A percentile compares a stretch with the other conserved stretches of the same genome.
Evolutionary conservation across 2,329 filamentous ascomycete genomes (phyloP).

Genomic region (Thielaviopsis ethacetica): DNA sequence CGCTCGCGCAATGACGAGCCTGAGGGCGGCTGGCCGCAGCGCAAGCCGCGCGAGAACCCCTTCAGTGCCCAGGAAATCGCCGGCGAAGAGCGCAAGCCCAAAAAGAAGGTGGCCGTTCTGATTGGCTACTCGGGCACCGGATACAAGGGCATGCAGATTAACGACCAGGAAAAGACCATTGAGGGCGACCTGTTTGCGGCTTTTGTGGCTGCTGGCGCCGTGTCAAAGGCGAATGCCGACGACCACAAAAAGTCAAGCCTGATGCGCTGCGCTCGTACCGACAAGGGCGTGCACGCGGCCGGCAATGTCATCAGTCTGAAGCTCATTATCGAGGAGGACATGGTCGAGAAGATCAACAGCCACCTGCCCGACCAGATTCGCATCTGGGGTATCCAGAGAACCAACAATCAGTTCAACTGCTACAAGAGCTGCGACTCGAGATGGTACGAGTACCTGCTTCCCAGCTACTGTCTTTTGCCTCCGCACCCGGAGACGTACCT

Average conservation of each 20-base stretch:
- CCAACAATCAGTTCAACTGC: conserved; percentile 81
- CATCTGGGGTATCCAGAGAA: conserved; percentile 83
- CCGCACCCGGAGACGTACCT: conserved; percentile 80
- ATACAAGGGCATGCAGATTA: conserved; percentile 95
- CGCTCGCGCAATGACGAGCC: conserved; percentile 11
- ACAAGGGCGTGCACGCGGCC: conserved; percentile 93
- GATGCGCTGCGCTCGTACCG: conserved; percentile 83
- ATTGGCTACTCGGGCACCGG: conserved; percentile 92
- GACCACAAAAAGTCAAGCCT: conserved; percentile 94
- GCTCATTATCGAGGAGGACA: conserved; percentile 80
- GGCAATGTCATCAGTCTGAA: conserved; percentile 93
- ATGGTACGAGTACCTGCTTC: conserved; percentile 95
- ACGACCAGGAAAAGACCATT: conserved; percentile 71
- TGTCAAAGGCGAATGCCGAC: conserved; percentile 90
- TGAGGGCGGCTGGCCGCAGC: conserved; percentile 9
- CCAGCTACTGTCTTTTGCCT: conserved; percentile 80
- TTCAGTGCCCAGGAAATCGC: conserved; percentile 69
- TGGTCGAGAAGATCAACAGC: conserved; percentile 82
- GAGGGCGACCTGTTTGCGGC: conserved; percentile 90
- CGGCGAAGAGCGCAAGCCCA: conserved; percentile 71
- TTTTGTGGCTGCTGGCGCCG: conserved; percentile 78
- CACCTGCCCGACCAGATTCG: conserved; percentile 76
- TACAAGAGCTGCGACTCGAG: conserved; percentile 90
- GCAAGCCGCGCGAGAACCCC: conserved; percentile 22
- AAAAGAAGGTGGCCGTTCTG: conserved; percentile 90